These are phyloP conservation scores for Komagataella ulmi DNA, from an alignment of 805 yeast species.

Conservation along the genomic window DNA sequence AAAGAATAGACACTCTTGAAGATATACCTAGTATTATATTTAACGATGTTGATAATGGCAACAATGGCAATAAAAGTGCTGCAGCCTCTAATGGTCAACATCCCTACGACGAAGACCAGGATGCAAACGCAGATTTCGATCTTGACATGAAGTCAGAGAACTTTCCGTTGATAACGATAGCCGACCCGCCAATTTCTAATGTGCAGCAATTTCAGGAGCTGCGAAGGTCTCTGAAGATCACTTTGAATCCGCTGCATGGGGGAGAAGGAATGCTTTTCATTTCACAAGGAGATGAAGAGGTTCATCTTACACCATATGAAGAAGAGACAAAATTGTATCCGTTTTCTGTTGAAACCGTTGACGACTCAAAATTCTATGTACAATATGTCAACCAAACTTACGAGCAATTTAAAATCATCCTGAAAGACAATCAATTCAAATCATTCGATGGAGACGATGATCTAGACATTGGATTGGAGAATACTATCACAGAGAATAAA, in stretches of 20 bases:
- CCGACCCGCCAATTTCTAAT: not conserved
- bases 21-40: not conserved
- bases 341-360: not conserved
- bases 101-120: not conserved
- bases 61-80: not conserved
- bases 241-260: not conserved
- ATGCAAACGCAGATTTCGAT: not conserved
- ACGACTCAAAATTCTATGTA: not conserved
- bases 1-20: not conserved
- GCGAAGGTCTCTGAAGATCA: not conserved
- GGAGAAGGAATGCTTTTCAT: not conserved
- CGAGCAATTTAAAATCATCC: conserved; percentile 35
- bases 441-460: conserved; percentile 16
- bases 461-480: conserved; percentile 15
- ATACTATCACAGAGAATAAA: conserved; percentile 19
- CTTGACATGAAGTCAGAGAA: not conserved
- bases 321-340: not conserved
- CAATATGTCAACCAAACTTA: conserved; percentile 13
- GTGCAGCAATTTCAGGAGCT: not conserved
- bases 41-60: not conserved
- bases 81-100: not conserved
- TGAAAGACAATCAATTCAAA: conserved; percentile 27
- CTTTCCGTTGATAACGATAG: not conserved
- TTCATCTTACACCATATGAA: not conserved
- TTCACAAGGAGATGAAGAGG: not conserved